Conservation (phyloP, 2,329 filamentous ascomycete species). For the Aspergillus hiratsukae region DNA sequence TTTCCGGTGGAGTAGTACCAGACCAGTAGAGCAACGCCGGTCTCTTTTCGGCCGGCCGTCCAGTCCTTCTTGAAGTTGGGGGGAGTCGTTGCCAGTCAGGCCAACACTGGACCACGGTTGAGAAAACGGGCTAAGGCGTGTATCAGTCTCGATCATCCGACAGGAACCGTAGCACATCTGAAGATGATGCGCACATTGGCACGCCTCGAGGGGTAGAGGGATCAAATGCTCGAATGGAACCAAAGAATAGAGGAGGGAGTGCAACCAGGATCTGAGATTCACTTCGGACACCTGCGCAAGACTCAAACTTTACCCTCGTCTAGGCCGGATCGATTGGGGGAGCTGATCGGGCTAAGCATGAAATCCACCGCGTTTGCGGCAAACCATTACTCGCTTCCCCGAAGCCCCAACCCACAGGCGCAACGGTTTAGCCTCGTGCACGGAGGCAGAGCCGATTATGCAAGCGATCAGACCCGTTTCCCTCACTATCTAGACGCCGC, state of each 20-base stretch:
- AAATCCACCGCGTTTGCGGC: slow-evolving; percentile 25
- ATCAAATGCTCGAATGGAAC: background rate
- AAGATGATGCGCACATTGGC: slow-evolving; percentile 32
- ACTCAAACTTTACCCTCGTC: slow-evolving; percentile 19
- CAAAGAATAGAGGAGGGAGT: slow-evolving; percentile 3
- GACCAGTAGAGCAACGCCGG: slow-evolving; percentile 11
- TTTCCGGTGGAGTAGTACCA: slow-evolving; percentile 19
- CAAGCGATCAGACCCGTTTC: slow-evolving; percentile 29
- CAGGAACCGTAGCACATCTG: slow-evolving; percentile 23
- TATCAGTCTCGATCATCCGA: slow-evolving; percentile 29
- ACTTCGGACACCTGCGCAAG: slow-evolving; percentile 23
- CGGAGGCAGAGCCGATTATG: slow-evolving; percentile 32
- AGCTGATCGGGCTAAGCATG: slow-evolving; percentile 19
- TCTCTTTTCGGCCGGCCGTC: slow-evolving; percentile 18
- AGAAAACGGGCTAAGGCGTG: slow-evolving; percentile 19
- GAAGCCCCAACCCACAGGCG: slow-evolving; percentile 20
- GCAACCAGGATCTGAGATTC: slow-evolving; percentile 12
- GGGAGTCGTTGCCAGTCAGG: slow-evolving; percentile 14
- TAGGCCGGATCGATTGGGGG: slow-evolving; percentile 17
- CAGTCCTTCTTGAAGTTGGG: slow-evolving; percentile 2
- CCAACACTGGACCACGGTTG: slow-evolving; percentile 28
- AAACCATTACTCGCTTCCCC: slow-evolving; percentile 21
- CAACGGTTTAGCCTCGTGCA: slow-evolving; percentile 22
- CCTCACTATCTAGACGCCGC: slow-evolving; percentile 15
- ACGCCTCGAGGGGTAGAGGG: slow-evolving; percentile 4